Percentiles rank a stretch among this genome's conserved stretches.
These are phyloP conservation scores for Eucalyptus viminalis DNA, from an alignment of 345 rosid genomes.

Conservation along the genomic window DNA sequence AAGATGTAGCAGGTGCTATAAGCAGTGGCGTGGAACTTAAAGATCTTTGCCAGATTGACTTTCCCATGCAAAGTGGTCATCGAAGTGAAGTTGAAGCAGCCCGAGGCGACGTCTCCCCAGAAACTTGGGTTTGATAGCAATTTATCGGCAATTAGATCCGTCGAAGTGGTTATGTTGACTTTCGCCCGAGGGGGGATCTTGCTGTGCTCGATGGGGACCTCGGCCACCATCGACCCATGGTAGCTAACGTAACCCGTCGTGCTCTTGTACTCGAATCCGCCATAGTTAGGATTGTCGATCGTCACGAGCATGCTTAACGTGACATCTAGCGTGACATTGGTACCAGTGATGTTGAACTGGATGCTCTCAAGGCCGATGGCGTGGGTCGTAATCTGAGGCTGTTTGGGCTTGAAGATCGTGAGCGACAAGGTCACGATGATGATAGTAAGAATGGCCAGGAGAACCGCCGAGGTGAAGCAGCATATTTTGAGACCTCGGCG, in stretches of 20 bases:
- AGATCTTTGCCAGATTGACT: constrained; percentile 9
- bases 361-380: constrained; percentile 12
- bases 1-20: constrained; percentile 10
- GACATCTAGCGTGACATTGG: not conserved
- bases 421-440: constrained; percentile 7
- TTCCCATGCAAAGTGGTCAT: constrained; percentile 18
- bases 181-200: constrained; percentile 7
- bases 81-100: constrained; percentile 18
- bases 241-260: constrained; percentile 7
- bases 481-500: constrained; percentile 14
- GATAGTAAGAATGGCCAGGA: not conserved
- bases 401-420: constrained; percentile 31
- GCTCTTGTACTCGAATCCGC: constrained; percentile 19
- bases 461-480: not conserved
- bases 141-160: constrained; percentile 4
- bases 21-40: constrained; percentile 12
- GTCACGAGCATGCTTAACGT: constrained; percentile 11
- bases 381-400: constrained; percentile 12
- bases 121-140: constrained; percentile 6
- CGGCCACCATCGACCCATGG: constrained; percentile 7
- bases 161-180: constrained; percentile 13
- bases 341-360: not conserved
- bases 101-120: constrained; percentile 5
- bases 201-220: not conserved
- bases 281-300: constrained; percentile 27